A percentile compares a stretch with the other conserved stretches of the same genome.
phyloP scores from a whole-genome alignment of 805 yeast genomes.

The Scheffersomyces stipitis region DNA sequence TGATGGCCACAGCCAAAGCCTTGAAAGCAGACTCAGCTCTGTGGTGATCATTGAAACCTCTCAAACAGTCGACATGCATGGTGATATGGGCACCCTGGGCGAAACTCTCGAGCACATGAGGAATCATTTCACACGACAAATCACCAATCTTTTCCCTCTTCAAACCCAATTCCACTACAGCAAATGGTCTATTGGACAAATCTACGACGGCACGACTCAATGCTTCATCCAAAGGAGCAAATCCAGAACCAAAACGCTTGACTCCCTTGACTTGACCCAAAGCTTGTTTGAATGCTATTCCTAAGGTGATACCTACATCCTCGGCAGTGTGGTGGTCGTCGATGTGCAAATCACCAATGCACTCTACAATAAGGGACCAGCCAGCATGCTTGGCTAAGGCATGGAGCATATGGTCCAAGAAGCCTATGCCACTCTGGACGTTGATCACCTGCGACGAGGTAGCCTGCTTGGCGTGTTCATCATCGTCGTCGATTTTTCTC shows the following conservation, averaged over 20 bases:
- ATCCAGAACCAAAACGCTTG: conserved; percentile 88
- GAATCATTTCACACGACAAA: conserved; percentile 92
- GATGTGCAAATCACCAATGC: conserved; percentile 91
- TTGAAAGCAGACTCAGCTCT: conserved; percentile 95
- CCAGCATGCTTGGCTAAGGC: conserved; percentile 97
- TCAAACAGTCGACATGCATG: conserved; percentile 87
- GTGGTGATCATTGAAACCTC: conserved; percentile 96
- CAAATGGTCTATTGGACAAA: conserved; percentile 87
- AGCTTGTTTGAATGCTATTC: conserved; percentile 85
- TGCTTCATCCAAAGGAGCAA: conserved; percentile 97
- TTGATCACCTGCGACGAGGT: conserved; percentile 72
- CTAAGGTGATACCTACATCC: conserved; percentile 91
- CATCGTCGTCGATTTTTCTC: conserved; percentile 25
- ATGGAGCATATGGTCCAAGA: conserved; percentile 95
- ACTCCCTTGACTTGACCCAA: conserved; percentile 88
- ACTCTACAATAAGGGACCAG: conserved; percentile 87
- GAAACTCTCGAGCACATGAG: conserved; percentile 93
- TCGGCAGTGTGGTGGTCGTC: conserved; percentile 98
- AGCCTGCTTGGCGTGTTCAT: conserved; percentile 63
- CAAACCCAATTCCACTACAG: conserved; percentile 85
- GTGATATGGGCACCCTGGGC: conserved; percentile 91
- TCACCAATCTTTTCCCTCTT: conserved; percentile 93
- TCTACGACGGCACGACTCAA: conserved; percentile 95
- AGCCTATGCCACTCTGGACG: conserved; percentile 91
- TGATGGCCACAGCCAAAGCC: conserved; percentile 90